Conservation (phyloP, 169 alveolate species). For the Pseudocohnilembus persalinus region DNA sequence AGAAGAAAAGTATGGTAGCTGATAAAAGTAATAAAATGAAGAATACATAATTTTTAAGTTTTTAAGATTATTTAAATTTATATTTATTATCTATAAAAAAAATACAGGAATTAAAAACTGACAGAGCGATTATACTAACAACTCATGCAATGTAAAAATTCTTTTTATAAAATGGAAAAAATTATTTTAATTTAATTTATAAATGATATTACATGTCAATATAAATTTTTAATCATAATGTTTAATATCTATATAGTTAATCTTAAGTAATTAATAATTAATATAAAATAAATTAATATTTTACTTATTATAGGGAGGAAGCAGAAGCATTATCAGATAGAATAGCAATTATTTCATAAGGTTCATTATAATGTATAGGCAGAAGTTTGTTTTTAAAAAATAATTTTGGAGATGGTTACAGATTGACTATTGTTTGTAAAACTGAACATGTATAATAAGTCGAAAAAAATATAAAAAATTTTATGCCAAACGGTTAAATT, state of each 20-base stretch:
- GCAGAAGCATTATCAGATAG: constrained; percentile 61
- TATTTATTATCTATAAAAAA: too few species aligned
- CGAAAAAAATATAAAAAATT: too few species aligned
- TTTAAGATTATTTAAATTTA: too few species aligned
- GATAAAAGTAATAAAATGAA: constrained; percentile 44
- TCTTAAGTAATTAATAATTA: too few species aligned
- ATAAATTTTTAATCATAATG: too few species aligned
- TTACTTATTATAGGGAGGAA: constrained; percentile 83
- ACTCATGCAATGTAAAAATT: too few species aligned
- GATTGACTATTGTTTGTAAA: neutral
- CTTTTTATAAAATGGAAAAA: too few species aligned
- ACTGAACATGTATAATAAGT: neutral
- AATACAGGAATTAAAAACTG: constrained; percentile 10
- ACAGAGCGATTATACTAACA: constrained; percentile 51
- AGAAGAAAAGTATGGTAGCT: constrained; percentile 55
- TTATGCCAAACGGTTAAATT: neutral
- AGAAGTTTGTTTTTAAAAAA: neutral
- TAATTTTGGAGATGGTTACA: neutral
- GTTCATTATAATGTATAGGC: constrained; percentile 54
- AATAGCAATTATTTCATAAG: constrained; percentile 52
- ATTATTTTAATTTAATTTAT: too few species aligned
- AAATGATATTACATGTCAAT: too few species aligned
- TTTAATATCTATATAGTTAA: too few species aligned
- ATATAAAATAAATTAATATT: too few species aligned
- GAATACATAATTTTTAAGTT: too few species aligned